phyloP scores from a whole-genome alignment of 2,329 filamentous ascomycete species.

The Penicillium sp. region DNA sequence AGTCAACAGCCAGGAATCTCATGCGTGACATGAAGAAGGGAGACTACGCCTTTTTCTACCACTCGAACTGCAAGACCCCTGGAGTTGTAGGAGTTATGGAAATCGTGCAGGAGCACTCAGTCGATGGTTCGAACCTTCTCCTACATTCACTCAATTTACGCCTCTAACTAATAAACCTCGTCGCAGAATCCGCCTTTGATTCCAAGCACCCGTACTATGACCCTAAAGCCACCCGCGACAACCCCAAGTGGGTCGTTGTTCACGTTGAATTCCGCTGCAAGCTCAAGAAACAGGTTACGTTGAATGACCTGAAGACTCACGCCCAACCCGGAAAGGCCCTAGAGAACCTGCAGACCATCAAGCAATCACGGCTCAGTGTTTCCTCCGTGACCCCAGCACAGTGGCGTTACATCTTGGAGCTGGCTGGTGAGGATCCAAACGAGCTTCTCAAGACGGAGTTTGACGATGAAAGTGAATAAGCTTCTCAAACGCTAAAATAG shows the following conservation, averaged over 20 bases:
- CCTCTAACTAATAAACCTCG: slow-evolving; percentile 9
- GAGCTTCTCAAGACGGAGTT: slow-evolving; percentile 6
- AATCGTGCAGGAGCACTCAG: slow-evolving; percentile 78
- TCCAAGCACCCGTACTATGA: slow-evolving; percentile 80
- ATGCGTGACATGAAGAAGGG: slow-evolving; percentile 88
- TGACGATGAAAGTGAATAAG: neutral
- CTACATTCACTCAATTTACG: slow-evolving; percentile 24
- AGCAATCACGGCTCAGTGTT: slow-evolving; percentile 80
- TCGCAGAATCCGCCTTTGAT: slow-evolving; percentile 68
- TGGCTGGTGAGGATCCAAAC: slow-evolving; percentile 38
- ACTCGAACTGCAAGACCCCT: slow-evolving; percentile 87
- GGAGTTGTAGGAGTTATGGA: slow-evolving; percentile 88
- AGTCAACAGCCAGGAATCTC: slow-evolving; percentile 71
- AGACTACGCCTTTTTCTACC: slow-evolving; percentile 95
- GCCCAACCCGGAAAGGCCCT: slow-evolving; percentile 59
- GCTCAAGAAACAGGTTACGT: slow-evolving; percentile 68
- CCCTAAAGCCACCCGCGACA: slow-evolving; percentile 65
- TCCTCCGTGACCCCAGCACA: slow-evolving; percentile 48
- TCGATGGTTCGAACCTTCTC: slow-evolving; percentile 62
- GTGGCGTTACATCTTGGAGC: slow-evolving; percentile 51
- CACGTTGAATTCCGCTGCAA: slow-evolving; percentile 86
- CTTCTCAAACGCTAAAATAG: neutral
- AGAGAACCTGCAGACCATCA: slow-evolving; percentile 79
- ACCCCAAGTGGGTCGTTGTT: slow-evolving; percentile 84
- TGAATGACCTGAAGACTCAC: slow-evolving; percentile 70